These are phyloP conservation scores for Lyophyllum shimeji DNA, from an alignment of 768 basidiomycete genomes.

Conservation along the genomic window DNA sequence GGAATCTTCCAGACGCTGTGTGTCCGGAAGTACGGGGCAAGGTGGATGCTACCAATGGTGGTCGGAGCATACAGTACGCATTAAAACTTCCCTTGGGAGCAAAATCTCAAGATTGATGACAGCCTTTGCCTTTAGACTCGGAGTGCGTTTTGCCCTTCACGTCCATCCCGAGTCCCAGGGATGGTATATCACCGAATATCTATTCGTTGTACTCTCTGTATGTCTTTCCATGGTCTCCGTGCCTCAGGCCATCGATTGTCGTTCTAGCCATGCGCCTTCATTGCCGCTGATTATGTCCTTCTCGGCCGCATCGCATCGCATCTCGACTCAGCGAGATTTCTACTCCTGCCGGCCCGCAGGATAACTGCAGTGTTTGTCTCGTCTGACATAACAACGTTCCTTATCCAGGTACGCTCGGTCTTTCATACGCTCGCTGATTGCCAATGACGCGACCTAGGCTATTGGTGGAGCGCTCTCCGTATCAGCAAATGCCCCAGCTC, in stretches of 20 bases:
- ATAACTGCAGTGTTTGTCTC: conserved; percentile 61
- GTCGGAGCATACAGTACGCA: conserved; percentile 58
- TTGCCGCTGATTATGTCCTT: conserved; percentile 44
- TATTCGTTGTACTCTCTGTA: conserved; percentile 62
- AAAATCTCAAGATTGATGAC: background rate
- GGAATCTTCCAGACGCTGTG: conserved; percentile 43
- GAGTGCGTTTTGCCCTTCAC: conserved; percentile 55
- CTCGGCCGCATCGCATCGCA: conserved; percentile 59
- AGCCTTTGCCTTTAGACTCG: conserved; percentile 61
- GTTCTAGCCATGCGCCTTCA: conserved; percentile 66
- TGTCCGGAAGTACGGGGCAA: conserved; percentile 44
- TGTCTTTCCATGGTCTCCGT: conserved; percentile 13
- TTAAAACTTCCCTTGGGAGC: too few relatives aligned
- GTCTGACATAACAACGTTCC: conserved; percentile 65
- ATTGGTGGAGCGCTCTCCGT: conserved; percentile 39
- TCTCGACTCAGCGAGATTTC: conserved; percentile 44
- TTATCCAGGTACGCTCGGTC: conserved; percentile 48
- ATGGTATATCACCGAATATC: conserved; percentile 55
- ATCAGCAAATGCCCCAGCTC: conserved; percentile 32
- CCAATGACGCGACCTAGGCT: too few relatives aligned
- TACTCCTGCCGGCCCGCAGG: conserved; percentile 45
- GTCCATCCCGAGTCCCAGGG: conserved; percentile 49
- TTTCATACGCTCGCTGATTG: too few relatives aligned
- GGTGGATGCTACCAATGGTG: conserved; percentile 46
- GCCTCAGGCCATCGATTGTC: background rate